Base-by-base conservation (phyloP, 129 eudicot species). In the Artemisia argyi region DNA sequence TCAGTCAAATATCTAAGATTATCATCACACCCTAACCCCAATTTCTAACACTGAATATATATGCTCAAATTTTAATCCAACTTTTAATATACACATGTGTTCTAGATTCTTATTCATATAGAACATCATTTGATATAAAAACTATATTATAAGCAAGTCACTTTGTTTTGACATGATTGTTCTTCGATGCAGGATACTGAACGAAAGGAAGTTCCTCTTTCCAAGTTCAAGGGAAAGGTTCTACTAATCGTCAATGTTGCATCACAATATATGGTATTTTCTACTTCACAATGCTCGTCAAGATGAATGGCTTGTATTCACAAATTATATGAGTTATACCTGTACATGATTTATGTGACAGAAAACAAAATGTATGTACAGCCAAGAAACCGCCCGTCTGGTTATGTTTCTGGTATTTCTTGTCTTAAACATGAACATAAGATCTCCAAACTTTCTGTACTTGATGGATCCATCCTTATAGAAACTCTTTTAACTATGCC, bases 201-300 rank as follows among this genome's bases (percentile, higher is more conserved):
- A 74, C 84, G 85, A 67, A 89, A 83, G 18, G 96, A 89, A 15
- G 95, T 92, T 47, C 63, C 94, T 7, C 94, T 89, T 19, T 83
- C 81, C 85, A 85, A 89, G 73, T 92, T 77, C 70, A 92, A 89
- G 76, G 96, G 91, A 44, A 89, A 84, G 69, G 90, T 85, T 76
- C 85, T 90, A 51, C 76, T 92, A 53, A 82, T 92, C 46, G 98
- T 92, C 26, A 92, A 92, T 73, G 98, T 92, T 73, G 98, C 96
- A 76, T 92, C 96, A 51, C 79, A 68, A 87, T 24, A 1, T 24
- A 1, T 92, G 96, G 96, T 89, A 92, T 49, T 13, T 52, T 68
- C 26, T 65, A 3, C 68, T 61, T 9, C 73, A 6, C 13, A 47
- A 50, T 52, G 48, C 50, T n/a, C 57, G 17, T n/a, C 42, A n/a